Evolutionary conservation across 495 filamentous ascomycete species (phyloP), one percentile per base, ranked within the genome.

Genomic region (Tuber melanosporum): DNA sequence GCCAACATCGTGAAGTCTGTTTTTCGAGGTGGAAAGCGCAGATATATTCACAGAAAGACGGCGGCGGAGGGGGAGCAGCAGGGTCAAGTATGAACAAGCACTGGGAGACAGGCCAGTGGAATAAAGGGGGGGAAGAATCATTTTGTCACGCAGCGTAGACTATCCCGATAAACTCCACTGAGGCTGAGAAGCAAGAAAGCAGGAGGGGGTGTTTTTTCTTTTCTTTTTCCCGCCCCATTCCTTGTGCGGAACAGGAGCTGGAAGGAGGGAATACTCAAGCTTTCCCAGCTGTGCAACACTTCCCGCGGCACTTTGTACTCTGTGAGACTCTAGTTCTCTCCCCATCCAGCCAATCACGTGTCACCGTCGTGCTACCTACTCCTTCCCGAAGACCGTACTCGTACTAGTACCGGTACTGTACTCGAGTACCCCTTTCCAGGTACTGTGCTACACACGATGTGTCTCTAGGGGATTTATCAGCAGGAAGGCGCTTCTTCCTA

Each of bases 401-500:
- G 45, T 15, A 43, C 9, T 43, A 8, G 42, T 43, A n/a, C 20
- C 22, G 39, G 39, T 41, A 41, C 52, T 32, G 1, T 32, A 32
- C 32, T 32, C 32, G 32, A 32, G 32, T 32, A 12, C 26, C 57
- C 14, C 26, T 66, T 36, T 36, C 57, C 14, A 36, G 26, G 14
- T 17, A 15, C 42, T 43, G 42, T 43, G 9, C 42, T 43, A 6
- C 42, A 43, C n/a, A 62, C 9, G 26, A 32, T 62, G 22, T 26
- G 22, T 41, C 22, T 10, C 41, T 72, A 41, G 14, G 39, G 76
- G 47, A 62, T 47, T 71, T 71, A 39, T 47, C 19, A 47, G 72
- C 47, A 74, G 52, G 72, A 75, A 57, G n/a, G 49, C 49, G 22
- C 10, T 62, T 26, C 52, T 43, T 42, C 44, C 39, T 43, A 41